These are phyloP conservation scores for Melaleuca quinquenervia DNA, from an alignment of 345 rosid genomes.

Conservation along the genomic window DNA sequence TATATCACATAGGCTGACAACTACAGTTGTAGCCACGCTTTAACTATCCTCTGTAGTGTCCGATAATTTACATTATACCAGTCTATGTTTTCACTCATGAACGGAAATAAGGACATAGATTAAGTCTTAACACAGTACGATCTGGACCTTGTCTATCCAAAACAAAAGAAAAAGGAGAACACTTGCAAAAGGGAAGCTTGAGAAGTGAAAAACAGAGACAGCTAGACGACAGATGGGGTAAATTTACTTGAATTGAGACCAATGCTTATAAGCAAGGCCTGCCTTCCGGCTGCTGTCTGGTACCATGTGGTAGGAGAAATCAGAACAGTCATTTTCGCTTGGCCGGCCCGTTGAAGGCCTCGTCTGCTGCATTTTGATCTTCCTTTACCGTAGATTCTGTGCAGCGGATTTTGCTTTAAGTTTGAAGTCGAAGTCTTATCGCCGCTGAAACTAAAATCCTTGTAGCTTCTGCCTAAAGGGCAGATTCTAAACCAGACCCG, in stretches of 20 bases:
- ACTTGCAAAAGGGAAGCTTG: neutral
- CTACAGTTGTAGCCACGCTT: neutral
- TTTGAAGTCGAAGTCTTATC: neutral
- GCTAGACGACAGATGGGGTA: neutral
- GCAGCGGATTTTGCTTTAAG: neutral
- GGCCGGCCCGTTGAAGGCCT: constrained; percentile 37
- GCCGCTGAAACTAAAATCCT: neutral
- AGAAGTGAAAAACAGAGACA: neutral
- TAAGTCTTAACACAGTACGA: neutral
- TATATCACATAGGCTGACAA: neutral
- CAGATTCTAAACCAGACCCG: neutral
- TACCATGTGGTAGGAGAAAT: constrained; percentile 85
- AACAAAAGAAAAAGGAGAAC: neutral
- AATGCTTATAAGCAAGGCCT: constrained; percentile 24
- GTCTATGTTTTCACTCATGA: neutral
- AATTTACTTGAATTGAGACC: constrained; percentile 27
- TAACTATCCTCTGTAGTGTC: neutral
- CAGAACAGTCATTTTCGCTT: constrained; percentile 74
- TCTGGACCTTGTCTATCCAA: neutral
- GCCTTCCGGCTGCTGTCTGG: constrained; percentile 36
- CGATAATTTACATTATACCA: neutral
- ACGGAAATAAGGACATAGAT: neutral
- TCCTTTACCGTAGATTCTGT: neutral
- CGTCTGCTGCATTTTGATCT: constrained; percentile 31
- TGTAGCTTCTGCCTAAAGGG: neutral